Conservation (phyloP, 352 stramenopile genomes). For the Globisporangium irregulare region DNA sequence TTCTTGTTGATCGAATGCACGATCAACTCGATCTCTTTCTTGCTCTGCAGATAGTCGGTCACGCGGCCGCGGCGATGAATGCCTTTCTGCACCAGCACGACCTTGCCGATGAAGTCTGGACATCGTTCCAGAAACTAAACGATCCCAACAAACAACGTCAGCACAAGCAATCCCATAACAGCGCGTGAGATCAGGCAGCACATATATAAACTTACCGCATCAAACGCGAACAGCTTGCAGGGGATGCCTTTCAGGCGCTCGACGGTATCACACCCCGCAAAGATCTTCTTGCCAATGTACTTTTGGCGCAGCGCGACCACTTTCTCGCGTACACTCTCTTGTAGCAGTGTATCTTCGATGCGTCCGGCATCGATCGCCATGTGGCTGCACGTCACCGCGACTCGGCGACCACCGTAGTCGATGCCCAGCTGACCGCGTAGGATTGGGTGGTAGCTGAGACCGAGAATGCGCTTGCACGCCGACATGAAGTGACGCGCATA, state of each 20-base stretch:
- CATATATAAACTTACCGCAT: slow-evolving; percentile 35
- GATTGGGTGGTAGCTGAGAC: slow-evolving; percentile 92
- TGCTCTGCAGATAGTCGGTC: slow-evolving; percentile 93
- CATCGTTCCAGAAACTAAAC: slow-evolving; percentile 83
- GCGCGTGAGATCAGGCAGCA: background rate
- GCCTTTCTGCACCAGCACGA: slow-evolving; percentile 81
- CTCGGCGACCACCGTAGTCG: slow-evolving; percentile 92
- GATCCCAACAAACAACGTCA: background rate
- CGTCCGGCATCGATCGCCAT: slow-evolving; percentile 64
- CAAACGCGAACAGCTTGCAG: slow-evolving; percentile 95
- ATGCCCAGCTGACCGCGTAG: slow-evolving; percentile 90
- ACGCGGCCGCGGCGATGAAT: slow-evolving; percentile 81
- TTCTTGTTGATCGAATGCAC: slow-evolving; percentile 92
- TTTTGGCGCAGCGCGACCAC: slow-evolving; percentile 60
- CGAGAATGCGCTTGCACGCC: slow-evolving; percentile 91
- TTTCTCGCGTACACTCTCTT: slow-evolving; percentile 41
- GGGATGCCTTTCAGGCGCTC: slow-evolving; percentile 97
- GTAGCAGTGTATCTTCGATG: slow-evolving; percentile 51
- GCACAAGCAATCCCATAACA: background rate
- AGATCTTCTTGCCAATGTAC: slow-evolving; percentile 78
- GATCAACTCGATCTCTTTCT: slow-evolving; percentile 91
- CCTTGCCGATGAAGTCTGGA: slow-evolving; percentile 78
- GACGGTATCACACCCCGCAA: slow-evolving; percentile 92
- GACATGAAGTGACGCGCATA: slow-evolving; percentile 90
- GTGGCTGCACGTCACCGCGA: slow-evolving; percentile 95